A percentile compares a stretch with the other conserved stretches of the same genome.
Conservation (phyloP, 306 rosid species). For the Cucurbita maxima region DNA sequence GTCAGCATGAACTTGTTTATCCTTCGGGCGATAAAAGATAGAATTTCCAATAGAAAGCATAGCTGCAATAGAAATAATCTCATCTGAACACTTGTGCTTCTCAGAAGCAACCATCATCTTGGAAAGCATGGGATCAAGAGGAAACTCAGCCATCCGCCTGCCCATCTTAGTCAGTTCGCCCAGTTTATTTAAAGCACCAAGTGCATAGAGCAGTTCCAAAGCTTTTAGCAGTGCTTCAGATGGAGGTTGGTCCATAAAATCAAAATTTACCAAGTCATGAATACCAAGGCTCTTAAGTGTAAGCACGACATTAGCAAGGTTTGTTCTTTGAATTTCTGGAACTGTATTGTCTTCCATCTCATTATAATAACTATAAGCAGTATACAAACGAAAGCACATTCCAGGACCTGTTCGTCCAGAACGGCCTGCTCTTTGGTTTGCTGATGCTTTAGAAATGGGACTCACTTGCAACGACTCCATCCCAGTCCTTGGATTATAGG, state of each 20-base stretch:
- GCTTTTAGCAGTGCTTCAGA: constrained; percentile 88
- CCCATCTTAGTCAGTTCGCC: constrained; percentile 91
- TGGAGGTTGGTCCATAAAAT: constrained; percentile 98
- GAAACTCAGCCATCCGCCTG: constrained; percentile 92
- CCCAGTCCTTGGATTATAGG: constrained; percentile 82
- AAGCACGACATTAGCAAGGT: constrained; percentile 85
- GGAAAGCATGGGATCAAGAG: constrained; percentile 87
- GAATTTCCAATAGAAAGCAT: constrained; percentile 94
- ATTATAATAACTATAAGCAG: constrained; percentile 53
- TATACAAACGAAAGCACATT: constrained; percentile 77
- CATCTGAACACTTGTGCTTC: constrained; percentile 72
- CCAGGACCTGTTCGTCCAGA: constrained; percentile 98
- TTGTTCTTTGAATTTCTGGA: constrained; percentile 86
- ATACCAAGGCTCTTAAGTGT: constrained; percentile 83
- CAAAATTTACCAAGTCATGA: constrained; percentile 65
- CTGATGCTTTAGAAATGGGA: constrained; percentile 95
- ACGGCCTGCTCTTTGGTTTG: constrained; percentile 89
- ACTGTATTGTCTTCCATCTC: constrained; percentile 84
- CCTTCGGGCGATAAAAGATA: constrained; percentile 92
- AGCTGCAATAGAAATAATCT: constrained; percentile 71
- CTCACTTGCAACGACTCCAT: constrained; percentile 77
- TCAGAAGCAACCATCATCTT: constrained; percentile 93
- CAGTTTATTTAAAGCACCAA: constrained; percentile 69
- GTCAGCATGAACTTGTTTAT: constrained; percentile 97
- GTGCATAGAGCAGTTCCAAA: constrained; percentile 70